Evolutionary conservation across 306 rosid species (phyloP).

Genomic region (Vicia sativa): DNA sequence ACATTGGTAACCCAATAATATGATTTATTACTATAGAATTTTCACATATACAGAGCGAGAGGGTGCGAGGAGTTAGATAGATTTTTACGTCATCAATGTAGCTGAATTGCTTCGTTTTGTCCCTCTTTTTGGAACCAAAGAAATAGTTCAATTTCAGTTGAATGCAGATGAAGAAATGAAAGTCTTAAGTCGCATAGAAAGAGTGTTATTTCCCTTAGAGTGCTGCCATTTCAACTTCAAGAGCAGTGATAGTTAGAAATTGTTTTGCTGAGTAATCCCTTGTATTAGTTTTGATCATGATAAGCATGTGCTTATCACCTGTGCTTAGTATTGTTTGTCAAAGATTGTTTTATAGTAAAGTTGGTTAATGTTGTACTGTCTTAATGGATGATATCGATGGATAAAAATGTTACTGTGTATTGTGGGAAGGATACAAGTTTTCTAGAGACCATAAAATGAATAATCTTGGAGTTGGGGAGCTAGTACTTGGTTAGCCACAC

Average conservation of each 20-base stretch:
- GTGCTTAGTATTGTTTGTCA: slow-evolving; percentile 1
- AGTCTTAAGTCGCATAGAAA: background rate
- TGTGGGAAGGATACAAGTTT: background rate
- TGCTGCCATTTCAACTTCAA: slow-evolving; percentile 14
- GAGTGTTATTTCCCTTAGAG: slow-evolving; percentile 5
- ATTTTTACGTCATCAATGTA: slow-evolving; percentile 51
- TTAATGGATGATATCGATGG: background rate
- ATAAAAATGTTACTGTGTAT: background rate
- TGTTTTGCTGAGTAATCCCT: background rate
- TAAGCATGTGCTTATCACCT: background rate
- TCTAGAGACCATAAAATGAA: background rate
- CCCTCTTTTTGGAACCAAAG: background rate
- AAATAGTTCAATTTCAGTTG: background rate
- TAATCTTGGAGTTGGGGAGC: too few species aligned
- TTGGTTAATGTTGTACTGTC: background rate
- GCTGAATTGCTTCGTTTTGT: background rate
- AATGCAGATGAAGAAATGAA: slow-evolving; percentile 14
- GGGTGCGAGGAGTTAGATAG: slow-evolving; percentile 9
- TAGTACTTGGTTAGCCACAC: too few species aligned
- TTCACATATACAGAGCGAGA: slow-evolving; percentile 39
- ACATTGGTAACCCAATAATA: slow-evolving; percentile 56
- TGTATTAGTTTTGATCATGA: slow-evolving; percentile 24
- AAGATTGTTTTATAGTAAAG: background rate
- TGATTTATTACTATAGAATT: slow-evolving; percentile 52
- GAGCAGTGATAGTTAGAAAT: slow-evolving; percentile 2